These are phyloP conservation scores for Populus trichocarpa DNA, from an alignment of 441 rosid genomes.

Conservation along the genomic window DNA sequence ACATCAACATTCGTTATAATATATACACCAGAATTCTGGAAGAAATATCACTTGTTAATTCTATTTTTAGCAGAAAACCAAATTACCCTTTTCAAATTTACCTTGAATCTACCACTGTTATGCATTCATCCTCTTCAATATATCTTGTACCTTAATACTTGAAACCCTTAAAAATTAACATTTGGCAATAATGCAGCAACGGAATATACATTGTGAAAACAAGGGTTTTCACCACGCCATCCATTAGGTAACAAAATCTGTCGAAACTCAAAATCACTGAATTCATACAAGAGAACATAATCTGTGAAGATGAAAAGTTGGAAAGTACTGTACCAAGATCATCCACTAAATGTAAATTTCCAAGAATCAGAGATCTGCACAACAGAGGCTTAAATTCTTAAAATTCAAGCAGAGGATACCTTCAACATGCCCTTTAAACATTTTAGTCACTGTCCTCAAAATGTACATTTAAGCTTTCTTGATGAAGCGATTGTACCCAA, in stretches of 20 bases:
- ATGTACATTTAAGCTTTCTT: conserved; percentile 18
- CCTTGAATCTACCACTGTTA: too few species aligned
- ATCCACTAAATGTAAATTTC: neutral
- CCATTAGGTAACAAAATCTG: neutral
- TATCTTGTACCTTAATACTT: too few species aligned
- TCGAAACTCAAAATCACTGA: neutral
- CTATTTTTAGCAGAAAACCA: too few species aligned
- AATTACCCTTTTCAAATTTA: too few species aligned
- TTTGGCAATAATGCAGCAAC: neutral
- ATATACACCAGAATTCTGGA: too few species aligned
- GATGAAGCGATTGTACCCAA: conserved; percentile 4
- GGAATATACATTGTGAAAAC: neutral
- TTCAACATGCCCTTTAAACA: neutral
- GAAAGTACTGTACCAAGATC: neutral
- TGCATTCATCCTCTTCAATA: too few species aligned
- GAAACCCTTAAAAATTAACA: too few species aligned
- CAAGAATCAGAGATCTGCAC: neutral
- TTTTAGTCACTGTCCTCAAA: neutral
- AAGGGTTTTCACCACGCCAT: neutral
- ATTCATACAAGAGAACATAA: neutral
- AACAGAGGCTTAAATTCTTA: neutral
- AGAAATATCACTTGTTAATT: too few species aligned
- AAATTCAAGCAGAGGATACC: conserved; percentile 1
- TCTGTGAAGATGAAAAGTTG: neutral
- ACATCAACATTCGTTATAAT: too few species aligned